phyloP scores from a whole-genome alignment of 805 yeast species.

The Metschnikowia lochheadii region DNA sequence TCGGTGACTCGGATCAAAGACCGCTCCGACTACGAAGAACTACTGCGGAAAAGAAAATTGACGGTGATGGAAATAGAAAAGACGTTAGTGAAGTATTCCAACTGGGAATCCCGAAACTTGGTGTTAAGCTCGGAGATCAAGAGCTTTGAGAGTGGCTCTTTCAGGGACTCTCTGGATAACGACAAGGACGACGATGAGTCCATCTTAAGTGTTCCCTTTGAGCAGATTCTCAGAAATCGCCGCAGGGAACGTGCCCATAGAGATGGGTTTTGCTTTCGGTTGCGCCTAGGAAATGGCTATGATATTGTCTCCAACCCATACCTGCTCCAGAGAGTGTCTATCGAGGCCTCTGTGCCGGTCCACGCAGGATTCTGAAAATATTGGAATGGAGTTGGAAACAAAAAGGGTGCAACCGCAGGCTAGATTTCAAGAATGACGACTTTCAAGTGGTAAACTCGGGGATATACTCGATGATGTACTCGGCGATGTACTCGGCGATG shows the following conservation, averaged over 20 bases:
- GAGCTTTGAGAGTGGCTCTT: neutral
- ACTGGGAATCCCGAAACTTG: constrained; percentile 35
- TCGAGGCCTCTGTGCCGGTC: constrained; percentile 4
- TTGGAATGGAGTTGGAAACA: no score
- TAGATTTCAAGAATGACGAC: neutral
- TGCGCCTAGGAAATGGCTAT: constrained; percentile 15
- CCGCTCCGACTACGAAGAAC: constrained; percentile 44
- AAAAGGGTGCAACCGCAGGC: no score
- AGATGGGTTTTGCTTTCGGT: constrained; percentile 10
- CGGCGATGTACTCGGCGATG: no score
- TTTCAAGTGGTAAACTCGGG: no score
- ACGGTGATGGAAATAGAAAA: constrained; percentile 48
- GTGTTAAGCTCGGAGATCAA: constrained; percentile 25
- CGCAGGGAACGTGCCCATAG: constrained; percentile 12
- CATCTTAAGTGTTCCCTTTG: constrained; percentile 21
- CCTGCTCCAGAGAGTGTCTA: constrained; percentile 4
- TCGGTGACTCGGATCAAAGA: constrained; percentile 50
- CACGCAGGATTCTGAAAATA: neutral
- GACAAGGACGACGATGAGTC: constrained; percentile 23
- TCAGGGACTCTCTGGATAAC: constrained; percentile 15
- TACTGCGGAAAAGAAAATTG: constrained; percentile 45
- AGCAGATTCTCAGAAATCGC: constrained; percentile 22
- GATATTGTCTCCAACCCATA: constrained; percentile 11
- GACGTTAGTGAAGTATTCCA: constrained; percentile 33
- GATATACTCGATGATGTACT: no score